phyloP scores from a whole-genome alignment of 306 rosid species.

The Mimosa pudica region DNA sequence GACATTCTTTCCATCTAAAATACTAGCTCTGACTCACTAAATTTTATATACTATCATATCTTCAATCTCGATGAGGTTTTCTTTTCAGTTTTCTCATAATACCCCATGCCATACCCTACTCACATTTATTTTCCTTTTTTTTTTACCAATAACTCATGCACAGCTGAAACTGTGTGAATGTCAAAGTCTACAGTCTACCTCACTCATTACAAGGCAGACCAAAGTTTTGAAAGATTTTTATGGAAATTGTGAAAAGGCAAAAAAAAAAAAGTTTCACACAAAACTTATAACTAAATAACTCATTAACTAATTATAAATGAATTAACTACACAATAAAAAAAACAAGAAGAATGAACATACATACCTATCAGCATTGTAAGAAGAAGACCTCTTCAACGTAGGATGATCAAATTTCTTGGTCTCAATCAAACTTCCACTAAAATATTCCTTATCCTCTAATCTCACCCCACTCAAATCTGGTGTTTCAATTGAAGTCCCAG shows the following conservation, averaged over 20 bases:
- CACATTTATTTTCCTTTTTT: background rate
- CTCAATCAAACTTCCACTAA: conserved; percentile 91
- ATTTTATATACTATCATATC: conserved; percentile 19
- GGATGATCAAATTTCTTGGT: conserved; percentile 55
- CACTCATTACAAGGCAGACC: conserved; percentile 35
- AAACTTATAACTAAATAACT: background rate
- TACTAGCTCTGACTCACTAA: background rate
- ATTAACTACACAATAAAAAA: background rate
- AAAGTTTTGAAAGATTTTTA: background rate
- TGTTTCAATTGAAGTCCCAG: conserved; percentile 50
- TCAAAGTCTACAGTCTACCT: conserved; percentile 43
- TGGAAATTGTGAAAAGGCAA: background rate
- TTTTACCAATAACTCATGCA: conserved; percentile 18
- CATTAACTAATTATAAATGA: background rate
- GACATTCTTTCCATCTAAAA: conserved; percentile 12
- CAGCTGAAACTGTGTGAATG: conserved; percentile 37
- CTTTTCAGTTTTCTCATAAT: background rate
- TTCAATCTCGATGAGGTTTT: conserved; percentile 48
- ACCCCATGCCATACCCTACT: conserved; percentile 1
- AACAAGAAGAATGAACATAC: conserved; percentile 25
- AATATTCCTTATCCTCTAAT: conserved; percentile 89
- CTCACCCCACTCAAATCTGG: conserved; percentile 52
- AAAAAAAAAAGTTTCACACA: background rate
- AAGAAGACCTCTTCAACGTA: conserved; percentile 74
- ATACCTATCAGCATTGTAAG: conserved; percentile 89